Percentiles rank a stretch among this genome's conserved stretches.
These are phyloP conservation scores for Penicillium concentricum DNA, from an alignment of 2,329 filamentous ascomycete genomes.

Conservation along the genomic window DNA sequence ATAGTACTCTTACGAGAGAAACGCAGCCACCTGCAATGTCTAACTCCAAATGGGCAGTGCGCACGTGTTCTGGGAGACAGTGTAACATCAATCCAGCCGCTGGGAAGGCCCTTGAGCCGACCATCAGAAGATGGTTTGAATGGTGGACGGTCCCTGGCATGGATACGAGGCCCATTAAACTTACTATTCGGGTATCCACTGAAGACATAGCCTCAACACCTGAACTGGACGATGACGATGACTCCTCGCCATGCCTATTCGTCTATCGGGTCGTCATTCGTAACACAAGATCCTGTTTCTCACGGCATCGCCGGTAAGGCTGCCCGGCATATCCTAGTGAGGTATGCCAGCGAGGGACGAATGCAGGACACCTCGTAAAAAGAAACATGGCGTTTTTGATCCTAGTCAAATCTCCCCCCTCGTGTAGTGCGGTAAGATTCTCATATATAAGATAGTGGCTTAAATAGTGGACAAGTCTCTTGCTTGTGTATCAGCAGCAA, in stretches of 20 bases:
- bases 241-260: not conserved
- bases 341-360: not conserved
- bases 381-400: not conserved
- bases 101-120: not conserved
- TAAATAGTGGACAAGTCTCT: not conserved
- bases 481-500: not conserved
- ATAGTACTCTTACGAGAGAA: not conserved
- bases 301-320: not conserved
- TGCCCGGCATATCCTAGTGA: slow-evolving; percentile 5
- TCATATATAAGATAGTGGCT: not conserved
- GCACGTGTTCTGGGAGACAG: not conserved
- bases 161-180: not conserved
- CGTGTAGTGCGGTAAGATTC: not conserved
- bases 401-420: not conserved
- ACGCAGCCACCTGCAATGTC: not conserved
- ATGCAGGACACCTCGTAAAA: slow-evolving; percentile 4
- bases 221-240: not conserved
- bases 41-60: not conserved
- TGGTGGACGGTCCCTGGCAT: not conserved
- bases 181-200: not conserved
- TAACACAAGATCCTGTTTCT: not conserved
- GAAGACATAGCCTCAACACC: not conserved
- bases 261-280: not conserved
- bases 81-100: not conserved
- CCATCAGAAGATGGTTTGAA: not conserved